Conservation (phyloP, 2,329 filamentous ascomycete species). For the Neopestalotiopsis rosae region DNA sequence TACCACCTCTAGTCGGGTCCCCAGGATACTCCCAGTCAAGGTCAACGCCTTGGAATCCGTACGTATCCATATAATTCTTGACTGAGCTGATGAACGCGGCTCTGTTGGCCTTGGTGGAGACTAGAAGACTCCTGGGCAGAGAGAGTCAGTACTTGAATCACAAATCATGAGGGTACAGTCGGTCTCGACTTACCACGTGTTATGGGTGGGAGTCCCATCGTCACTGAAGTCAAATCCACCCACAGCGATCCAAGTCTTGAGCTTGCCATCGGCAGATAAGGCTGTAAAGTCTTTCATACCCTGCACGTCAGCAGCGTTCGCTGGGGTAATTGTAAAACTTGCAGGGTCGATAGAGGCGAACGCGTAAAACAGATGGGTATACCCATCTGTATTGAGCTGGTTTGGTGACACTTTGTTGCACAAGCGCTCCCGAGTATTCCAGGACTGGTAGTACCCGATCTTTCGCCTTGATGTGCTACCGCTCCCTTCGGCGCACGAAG, state of each 20-base stretch:
- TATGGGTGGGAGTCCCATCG: conserved; percentile 29
- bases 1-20: conserved; percentile 40
- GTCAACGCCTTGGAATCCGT: conserved; percentile 49
- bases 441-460: conserved; percentile 25
- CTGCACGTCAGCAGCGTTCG: conserved; percentile 12
- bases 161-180: not conserved
- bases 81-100: conserved; percentile 43
- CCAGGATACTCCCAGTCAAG: conserved; percentile 54
- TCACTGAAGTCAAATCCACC: conserved; percentile 50
- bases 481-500: conserved; percentile 15
- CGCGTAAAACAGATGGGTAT: conserved; percentile 23
- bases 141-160: not conserved
- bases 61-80: conserved; percentile 36
- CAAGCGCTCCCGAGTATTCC: conserved; percentile 14
- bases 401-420: conserved; percentile 21
- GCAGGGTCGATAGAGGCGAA: conserved; percentile 42
- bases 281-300: conserved; percentile 36
- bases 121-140: conserved; percentile 23
- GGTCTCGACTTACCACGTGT: conserved; percentile 24
- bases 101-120: conserved; percentile 27
- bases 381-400: conserved; percentile 21
- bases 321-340: conserved; percentile 29
- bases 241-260: conserved; percentile 45
- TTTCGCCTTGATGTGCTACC: conserved; percentile 16
- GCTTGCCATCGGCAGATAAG: conserved; percentile 32